phyloP scores from a whole-genome alignment of 352 stramenopile genomes.

The Phytophthora citricola region DNA sequence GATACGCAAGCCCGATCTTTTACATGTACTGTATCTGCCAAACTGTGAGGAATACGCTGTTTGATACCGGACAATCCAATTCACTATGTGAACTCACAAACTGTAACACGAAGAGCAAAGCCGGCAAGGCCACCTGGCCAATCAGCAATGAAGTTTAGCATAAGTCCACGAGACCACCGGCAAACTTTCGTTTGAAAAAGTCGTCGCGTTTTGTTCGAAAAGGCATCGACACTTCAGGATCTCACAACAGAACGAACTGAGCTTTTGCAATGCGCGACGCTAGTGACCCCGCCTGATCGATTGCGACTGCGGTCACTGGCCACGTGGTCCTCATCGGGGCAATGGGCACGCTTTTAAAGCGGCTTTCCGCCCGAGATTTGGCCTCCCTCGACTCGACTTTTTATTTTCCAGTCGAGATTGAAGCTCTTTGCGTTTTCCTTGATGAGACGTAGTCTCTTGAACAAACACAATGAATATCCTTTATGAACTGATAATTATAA shows the following conservation, averaged over 20 bases:
- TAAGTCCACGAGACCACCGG: no score
- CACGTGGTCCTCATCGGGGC: neutral
- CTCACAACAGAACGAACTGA: constrained; percentile 2
- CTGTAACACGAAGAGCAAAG: no score
- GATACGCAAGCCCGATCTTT: constrained; percentile 4
- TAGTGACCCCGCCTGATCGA: constrained; percentile 11
- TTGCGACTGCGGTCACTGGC: constrained; percentile 1
- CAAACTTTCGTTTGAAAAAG: constrained; percentile 4
- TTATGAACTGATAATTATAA: neutral
- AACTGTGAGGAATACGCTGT: no score
- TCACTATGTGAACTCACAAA: no score
- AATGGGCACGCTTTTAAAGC: neutral
- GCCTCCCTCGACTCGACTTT: constrained; percentile 11
- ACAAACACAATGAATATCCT: neutral
- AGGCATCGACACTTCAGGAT: neutral
- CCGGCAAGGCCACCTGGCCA: no score
- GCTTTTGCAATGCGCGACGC: constrained; percentile 10
- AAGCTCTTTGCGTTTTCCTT: constrained; percentile 17
- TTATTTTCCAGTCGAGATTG: constrained; percentile 17
- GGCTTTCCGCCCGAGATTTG: constrained; percentile 4
- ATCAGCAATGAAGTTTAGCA: no score
- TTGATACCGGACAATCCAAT: no score
- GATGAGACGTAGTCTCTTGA: neutral
- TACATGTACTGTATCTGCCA: no score
- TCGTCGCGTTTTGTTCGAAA: neutral